Base-by-base conservation (phyloP, 1,284 basidiomycete genomes). In the Pisolithus thermaeus region DNA sequence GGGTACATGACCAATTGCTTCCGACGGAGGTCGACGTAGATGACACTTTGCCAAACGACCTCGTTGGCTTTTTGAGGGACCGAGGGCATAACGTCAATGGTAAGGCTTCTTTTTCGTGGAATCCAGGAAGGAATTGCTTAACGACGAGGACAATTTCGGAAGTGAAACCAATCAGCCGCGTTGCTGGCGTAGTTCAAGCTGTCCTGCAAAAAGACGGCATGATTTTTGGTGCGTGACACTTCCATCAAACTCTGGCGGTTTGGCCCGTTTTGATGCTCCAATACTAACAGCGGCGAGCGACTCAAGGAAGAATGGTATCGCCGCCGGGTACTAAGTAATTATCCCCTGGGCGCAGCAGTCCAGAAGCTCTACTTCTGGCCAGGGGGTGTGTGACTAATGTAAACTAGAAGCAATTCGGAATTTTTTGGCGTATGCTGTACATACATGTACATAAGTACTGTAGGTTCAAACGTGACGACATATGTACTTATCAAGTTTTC, bases 1-100 rank as follows among this genome's bases (percentile, higher is more conserved):
- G 95, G n/a, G 65, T 97, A n/a, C 95, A 98, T 64, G 83, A 97
- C 64, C 96, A 98, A 66, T 73, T 97, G 27, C 86, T 85, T 55
- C 95, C 96, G 0, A 53, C 65, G 14, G 42, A 69, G 25, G 75
- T 90, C 4, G 79, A 85, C 12, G 77, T 80, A 28, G 93, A 96
- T 58, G 70, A 75, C 54, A 74, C 78, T 0, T 81, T 85, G 59
- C 78, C 83, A 2, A 51, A 61, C 27, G 63, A 76, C 25, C 60
- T 86, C 27, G 53, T 92, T 4, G 70, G 79, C 16, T 82, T 67
- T 3, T 73, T 97, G 27, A 63, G 69, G 44, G 62, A 65, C 3
- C 72, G 81, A 42, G 91, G 90, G 0, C 93, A 97, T 67, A 83
- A 85, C 52, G 70, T 93, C 30, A 79, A 79, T 32, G 73, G 87